These are phyloP conservation scores for Neopestalotiopsis sp. DNA, from an alignment of 2,329 filamentous ascomycete genomes.

Conservation along the genomic window DNA sequence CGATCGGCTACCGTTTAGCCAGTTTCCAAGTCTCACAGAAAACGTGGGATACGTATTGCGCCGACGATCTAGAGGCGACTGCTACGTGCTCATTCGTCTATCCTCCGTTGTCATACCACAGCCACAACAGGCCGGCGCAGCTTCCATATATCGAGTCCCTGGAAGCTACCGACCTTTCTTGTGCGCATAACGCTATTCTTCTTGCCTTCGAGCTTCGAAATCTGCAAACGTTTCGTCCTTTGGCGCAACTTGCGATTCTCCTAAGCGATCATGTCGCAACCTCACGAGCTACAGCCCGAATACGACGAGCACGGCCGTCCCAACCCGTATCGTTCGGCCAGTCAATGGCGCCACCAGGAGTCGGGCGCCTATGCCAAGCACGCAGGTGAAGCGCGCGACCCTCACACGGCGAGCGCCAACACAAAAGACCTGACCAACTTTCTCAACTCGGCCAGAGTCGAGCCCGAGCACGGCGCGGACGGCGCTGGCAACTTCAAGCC, in stretches of 20 bases:
- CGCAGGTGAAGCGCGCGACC: slow-evolving; percentile 49
- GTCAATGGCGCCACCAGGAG: slow-evolving; percentile 69
- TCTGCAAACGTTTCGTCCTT: background rate
- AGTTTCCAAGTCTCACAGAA: background rate
- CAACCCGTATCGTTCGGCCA: slow-evolving; percentile 63
- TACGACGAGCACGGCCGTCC: slow-evolving; percentile 40
- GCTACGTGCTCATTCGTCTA: no score
- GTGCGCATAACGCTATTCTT: background rate
- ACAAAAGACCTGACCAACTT: slow-evolving; percentile 62
- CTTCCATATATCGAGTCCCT: background rate
- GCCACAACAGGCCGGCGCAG: background rate
- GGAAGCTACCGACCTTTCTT: background rate
- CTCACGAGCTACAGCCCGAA: slow-evolving; percentile 30
- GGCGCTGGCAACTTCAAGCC: slow-evolving; percentile 49
- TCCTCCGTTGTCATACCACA: background rate
- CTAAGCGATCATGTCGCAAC: slow-evolving; percentile 17
- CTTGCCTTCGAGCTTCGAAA: background rate
- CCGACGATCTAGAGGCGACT: background rate
- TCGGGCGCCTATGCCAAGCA: slow-evolving; percentile 60
- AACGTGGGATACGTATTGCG: background rate
- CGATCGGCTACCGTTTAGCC: background rate
- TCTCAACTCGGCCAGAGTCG: slow-evolving; percentile 59
- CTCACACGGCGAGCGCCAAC: slow-evolving; percentile 43
- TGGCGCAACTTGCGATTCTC: background rate
- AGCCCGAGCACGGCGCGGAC: slow-evolving; percentile 41